phyloP scores from a whole-genome alignment of 495 filamentous ascomycete genomes.

The Penicillium arizonense region DNA sequence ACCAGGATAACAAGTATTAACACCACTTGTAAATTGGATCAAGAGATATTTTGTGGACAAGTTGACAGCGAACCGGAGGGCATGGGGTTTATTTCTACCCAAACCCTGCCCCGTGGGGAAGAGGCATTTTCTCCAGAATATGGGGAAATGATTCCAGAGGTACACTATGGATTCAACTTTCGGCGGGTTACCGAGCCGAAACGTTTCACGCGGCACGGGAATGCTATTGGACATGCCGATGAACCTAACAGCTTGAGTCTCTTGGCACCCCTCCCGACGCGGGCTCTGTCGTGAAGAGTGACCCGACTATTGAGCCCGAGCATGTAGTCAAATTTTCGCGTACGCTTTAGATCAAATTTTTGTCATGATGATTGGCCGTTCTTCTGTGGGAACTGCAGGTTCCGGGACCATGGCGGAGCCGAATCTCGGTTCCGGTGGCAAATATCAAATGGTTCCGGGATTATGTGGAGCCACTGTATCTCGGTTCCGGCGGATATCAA shows the following conservation, averaged over 20 bases:
- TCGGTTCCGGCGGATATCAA: too few species aligned
- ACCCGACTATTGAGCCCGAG: neutral
- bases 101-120: neutral
- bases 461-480: neutral
- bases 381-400: neutral
- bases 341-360: neutral
- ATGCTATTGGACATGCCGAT: neutral
- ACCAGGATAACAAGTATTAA: too few species aligned
- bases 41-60: neutral
- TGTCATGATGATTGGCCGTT: neutral
- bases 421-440: conserved; percentile 8
- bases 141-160: neutral
- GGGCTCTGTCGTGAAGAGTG: neutral
- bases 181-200: neutral
- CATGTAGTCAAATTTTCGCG: neutral
- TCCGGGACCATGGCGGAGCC: neutral
- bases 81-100: conserved; percentile 7
- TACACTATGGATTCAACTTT: neutral
- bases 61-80: neutral
- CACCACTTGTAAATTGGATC: neutral
- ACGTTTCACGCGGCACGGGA: neutral
- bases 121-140: neutral
- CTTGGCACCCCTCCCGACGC: neutral
- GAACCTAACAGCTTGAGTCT: neutral
- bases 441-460: conserved; percentile 4